Base-by-base conservation (phyloP, 2,329 filamentous ascomycete species). In the Aspergillus phoenicis region DNA sequence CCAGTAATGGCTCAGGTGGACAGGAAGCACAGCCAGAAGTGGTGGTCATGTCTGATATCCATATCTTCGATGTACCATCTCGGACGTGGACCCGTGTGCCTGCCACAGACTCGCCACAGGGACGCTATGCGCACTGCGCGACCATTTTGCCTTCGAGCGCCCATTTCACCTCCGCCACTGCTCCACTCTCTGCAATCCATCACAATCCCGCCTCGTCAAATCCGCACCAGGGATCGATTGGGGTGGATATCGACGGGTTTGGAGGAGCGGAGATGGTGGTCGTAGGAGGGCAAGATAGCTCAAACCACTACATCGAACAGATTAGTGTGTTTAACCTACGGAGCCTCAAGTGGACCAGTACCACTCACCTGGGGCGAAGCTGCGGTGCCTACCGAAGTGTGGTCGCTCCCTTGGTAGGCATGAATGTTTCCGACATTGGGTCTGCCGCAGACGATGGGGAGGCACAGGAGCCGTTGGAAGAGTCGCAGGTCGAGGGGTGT, bases 221-320 rank as follows among this genome's bases (percentile, higher is more conserved):
- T 67, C 89, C 91, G 2, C 95, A 97, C 72, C 91, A 95, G 71
- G 94, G 94, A 15, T 87, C 90, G 3, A 88, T 97, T 60, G 94
- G 94, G 2, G 89, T 97, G 60, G 90, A 90, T 64, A 88, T 98
- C 62, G 93, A 99, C 75, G 94, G 95, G 0, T 87, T 87, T 20
- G 95, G 95, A 15, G 95, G 95, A 33, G 92, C 95, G 1, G 94
- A 99, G 75, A 97, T 99, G 94, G 86, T 99, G 5, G 89, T 99
- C 13, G 93, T 98, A 7, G 95, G 95, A 62, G 95, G 95, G 0
- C 95, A 99, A 76, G 95, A 99, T 72, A 95, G 91, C 57, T 89
- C 90, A n/a, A 99, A 99, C 75, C 93, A 97, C 75, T 99, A 99
- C 73, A 99, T 99, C 67, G 94, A 99, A 77, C 93, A 99, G 77